These are phyloP conservation scores for Euphorbia corollata DNA, from an alignment of 441 rosid genomes.

Conservation along the genomic window DNA sequence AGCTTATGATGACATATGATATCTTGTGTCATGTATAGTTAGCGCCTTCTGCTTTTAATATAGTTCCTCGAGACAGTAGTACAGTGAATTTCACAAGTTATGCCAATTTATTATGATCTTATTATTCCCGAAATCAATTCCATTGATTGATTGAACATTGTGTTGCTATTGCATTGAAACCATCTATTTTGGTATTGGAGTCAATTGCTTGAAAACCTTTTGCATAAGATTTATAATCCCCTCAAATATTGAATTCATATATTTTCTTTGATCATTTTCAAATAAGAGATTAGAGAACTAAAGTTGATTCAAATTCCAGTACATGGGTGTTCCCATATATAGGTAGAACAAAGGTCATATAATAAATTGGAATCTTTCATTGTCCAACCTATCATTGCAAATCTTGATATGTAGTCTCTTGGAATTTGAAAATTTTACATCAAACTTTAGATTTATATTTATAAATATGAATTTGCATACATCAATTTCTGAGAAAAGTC, in stretches of 20 bases:
- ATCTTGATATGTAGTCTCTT: not conserved
- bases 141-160: not conserved
- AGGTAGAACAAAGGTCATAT: not conserved
- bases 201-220: not conserved
- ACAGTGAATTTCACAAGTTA: not conserved
- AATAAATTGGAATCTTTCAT: not conserved
- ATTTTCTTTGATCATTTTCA: not conserved
- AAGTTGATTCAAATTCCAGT: too few species aligned
- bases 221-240: not conserved
- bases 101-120: not conserved
- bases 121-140: not conserved
- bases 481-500: not conserved
- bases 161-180: not conserved
- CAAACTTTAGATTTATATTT: not conserved
- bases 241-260: not conserved
- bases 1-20: not conserved
- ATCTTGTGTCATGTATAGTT: not conserved
- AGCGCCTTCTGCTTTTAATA: not conserved
- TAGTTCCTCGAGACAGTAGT: not conserved
- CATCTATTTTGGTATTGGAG: not conserved
- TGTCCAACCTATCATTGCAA: not conserved
- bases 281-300: not conserved
- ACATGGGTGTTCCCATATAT: not conserved
- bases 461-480: not conserved
- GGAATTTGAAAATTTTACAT: not conserved